Percentiles rank a stretch among this genome's conserved stretches.
These are phyloP conservation scores for Pseudogymnoascus verrucosus DNA, from an alignment of 2,329 filamentous ascomycete genomes.

Conservation along the genomic window DNA sequence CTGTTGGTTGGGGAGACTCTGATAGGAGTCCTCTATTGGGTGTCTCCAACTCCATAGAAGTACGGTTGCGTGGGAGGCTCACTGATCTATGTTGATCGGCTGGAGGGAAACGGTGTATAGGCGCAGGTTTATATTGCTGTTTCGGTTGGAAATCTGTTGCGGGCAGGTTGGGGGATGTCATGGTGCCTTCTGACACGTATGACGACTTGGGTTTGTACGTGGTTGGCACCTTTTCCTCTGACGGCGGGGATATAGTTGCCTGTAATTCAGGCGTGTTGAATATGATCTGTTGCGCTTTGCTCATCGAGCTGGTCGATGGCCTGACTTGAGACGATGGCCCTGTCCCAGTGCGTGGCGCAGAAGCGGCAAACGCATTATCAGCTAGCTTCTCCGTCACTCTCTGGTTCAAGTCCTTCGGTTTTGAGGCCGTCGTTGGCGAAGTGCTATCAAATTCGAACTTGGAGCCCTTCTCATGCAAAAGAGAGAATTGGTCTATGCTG, in stretches of 20 bases:
- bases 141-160: constrained; percentile 18
- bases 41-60: constrained; percentile 15
- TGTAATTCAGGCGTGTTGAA: constrained; percentile 54
- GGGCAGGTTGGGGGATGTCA: constrained; percentile 56
- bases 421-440: constrained; percentile 37
- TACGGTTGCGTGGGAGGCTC: constrained; percentile 34
- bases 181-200: constrained; percentile 69
- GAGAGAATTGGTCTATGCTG: constrained; percentile 83
- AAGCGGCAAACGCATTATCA: constrained; percentile 68
- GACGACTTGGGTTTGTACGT: constrained; percentile 25
- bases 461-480: constrained; percentile 74
- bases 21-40: constrained; percentile 16
- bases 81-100: constrained; percentile 41
- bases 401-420: constrained; percentile 50
- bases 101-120: constrained; percentile 22
- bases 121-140: constrained; percentile 18
- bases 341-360: constrained; percentile 22
- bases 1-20: constrained; percentile 15
- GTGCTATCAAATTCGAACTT: constrained; percentile 75
- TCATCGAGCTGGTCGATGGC: constrained; percentile 36
- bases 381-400: constrained; percentile 68
- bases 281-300: constrained; percentile 56
- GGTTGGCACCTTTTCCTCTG: constrained; percentile 20
- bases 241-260: constrained; percentile 35
- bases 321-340: constrained; percentile 12